Evolutionary conservation across 73 alveolate genomes (phyloP).

Genomic region (Tetrahymena malaccensis): DNA sequence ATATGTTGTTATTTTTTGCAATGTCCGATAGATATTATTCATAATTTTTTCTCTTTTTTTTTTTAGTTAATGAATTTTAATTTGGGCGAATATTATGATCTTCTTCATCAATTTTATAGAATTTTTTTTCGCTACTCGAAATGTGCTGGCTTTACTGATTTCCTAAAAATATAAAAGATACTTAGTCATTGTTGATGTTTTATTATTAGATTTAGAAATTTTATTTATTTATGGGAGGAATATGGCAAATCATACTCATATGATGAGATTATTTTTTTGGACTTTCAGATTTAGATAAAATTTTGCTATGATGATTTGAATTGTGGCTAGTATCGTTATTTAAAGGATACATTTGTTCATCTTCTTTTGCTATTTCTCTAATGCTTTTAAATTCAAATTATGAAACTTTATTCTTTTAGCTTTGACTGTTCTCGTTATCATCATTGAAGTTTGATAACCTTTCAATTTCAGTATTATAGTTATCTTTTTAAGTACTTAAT

Average conservation of each 20-base stretch:
- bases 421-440: background rate
- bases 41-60: background rate
- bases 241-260: background rate
- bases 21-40: background rate
- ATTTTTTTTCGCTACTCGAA: background rate
- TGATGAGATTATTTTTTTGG: background rate
- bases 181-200: background rate
- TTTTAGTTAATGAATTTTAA: background rate
- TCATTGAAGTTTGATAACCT: background rate
- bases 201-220: background rate
- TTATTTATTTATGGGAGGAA: background rate
- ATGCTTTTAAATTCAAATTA: background rate
- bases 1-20: background rate
- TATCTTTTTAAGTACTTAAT: background rate
- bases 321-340: no score
- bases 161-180: background rate
- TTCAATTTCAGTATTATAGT: background rate
- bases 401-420: background rate
- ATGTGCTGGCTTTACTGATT: background rate
- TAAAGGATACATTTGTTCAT: background rate
- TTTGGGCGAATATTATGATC: background rate
- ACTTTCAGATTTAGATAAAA: background rate
- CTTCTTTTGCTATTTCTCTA: background rate
- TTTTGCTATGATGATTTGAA: background rate
- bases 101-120: background rate